These are phyloP conservation scores for Lactarius trivialis DNA, from an alignment of 768 basidiomycete species.

Conservation along the genomic window DNA sequence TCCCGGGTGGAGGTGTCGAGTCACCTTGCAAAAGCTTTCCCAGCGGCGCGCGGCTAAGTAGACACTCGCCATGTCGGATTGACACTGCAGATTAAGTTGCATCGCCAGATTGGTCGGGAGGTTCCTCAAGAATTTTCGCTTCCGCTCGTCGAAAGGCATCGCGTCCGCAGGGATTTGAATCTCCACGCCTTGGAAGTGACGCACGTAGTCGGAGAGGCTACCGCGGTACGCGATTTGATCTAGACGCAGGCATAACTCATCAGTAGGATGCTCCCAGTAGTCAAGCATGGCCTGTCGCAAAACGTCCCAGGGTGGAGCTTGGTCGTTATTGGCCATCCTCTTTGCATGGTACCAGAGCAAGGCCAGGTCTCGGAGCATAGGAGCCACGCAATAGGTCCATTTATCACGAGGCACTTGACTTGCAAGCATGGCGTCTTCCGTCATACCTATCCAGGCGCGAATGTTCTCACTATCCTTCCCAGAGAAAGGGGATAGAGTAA, in stretches of 20 bases:
- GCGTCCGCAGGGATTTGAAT: neutral
- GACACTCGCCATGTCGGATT: neutral
- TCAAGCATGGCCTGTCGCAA: neutral
- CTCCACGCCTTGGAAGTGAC: neutral
- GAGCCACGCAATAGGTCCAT: neutral
- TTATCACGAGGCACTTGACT: neutral
- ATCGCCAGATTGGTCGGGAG: neutral
- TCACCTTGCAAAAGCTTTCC: neutral
- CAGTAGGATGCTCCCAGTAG: neutral
- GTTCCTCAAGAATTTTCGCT: neutral
- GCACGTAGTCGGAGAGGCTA: neutral
- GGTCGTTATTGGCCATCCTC: neutral
- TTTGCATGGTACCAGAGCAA: neutral
- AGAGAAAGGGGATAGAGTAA: neutral
- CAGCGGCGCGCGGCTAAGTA: neutral
- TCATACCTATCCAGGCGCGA: neutral
- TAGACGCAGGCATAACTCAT: neutral
- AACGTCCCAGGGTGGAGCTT: neutral
- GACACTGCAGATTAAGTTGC: neutral
- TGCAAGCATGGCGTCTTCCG: neutral
- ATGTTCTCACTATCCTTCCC: neutral
- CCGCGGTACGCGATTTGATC: neutral
- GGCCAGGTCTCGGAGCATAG: neutral
- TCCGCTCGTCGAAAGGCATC: neutral
- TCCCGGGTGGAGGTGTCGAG: neutral